A percentile compares a stretch with the other conserved stretches of the same genome.
Conservation (phyloP, 2,329 filamentous ascomycete species). For the Botrytis deweyae region DNA sequence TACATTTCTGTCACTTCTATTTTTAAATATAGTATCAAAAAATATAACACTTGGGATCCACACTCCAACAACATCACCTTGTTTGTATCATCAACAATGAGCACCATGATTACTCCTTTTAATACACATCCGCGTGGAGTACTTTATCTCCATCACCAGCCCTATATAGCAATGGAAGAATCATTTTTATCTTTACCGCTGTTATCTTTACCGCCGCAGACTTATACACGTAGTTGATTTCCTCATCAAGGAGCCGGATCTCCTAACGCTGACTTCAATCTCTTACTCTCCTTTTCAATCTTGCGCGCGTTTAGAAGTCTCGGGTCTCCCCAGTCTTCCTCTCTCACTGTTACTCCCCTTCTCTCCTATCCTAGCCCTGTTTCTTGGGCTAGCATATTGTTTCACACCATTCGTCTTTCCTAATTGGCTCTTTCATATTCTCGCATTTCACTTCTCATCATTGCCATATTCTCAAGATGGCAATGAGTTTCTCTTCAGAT, state of each 20-base stretch:
- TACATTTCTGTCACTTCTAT: slow-evolving; percentile 6
- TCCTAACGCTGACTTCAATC: neutral
- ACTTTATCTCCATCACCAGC: slow-evolving; percentile 6
- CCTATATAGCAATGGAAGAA: neutral
- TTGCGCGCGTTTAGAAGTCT: slow-evolving; percentile 2
- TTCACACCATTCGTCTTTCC: neutral
- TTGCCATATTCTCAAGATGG: slow-evolving; percentile 22
- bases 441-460: neutral
- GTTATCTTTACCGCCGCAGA: slow-evolving; percentile 2
- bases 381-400: slow-evolving; percentile 2
- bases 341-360: neutral
- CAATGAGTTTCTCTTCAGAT: slow-evolving; percentile 12
- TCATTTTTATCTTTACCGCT: neutral
- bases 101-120: slow-evolving; percentile 4
- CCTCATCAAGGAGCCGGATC: slow-evolving; percentile 16
- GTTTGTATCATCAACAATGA: slow-evolving; percentile 3
- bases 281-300: neutral
- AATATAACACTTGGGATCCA: slow-evolving; percentile 6
- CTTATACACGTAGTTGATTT: slow-evolving; percentile 15
- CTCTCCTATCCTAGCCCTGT: slow-evolving; percentile 1
- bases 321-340: neutral
- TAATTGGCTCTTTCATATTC: neutral
- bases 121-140: neutral
- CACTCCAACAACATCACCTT: slow-evolving; percentile 5
- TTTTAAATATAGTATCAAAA: slow-evolving; percentile 14